These are phyloP conservation scores for Blastobotrys arbuscula DNA, from an alignment of 1,139 yeast genomes.

Conservation along the genomic window DNA sequence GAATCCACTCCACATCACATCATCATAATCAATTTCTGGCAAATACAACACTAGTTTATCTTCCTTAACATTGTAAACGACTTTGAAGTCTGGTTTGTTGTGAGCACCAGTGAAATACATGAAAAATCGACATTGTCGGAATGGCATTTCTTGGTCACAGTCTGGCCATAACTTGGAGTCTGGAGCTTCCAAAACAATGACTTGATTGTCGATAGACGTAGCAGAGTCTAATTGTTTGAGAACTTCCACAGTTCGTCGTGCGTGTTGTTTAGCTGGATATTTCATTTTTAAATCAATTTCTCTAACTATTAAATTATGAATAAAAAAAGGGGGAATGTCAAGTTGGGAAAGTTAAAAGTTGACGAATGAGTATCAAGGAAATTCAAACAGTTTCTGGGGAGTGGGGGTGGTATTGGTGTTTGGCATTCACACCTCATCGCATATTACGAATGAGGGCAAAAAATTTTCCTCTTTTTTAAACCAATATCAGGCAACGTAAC, in stretches of 20 bases:
- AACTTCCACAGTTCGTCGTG: conserved; percentile 39
- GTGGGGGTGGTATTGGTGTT: no score
- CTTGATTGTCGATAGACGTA: conserved; percentile 21
- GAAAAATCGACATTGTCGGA: conserved; percentile 88
- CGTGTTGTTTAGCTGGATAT: conserved; percentile 57
- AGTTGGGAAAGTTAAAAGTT: no score
- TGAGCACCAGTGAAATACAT: conserved; percentile 76
- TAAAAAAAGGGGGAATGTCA: neutral
- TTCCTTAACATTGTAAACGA: conserved; percentile 49
- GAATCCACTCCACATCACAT: conserved; percentile 94
- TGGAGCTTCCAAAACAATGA: conserved; percentile 65
- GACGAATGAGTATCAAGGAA: no score
- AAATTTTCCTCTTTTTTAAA: no score
- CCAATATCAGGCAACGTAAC: no score
- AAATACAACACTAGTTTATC: conserved; percentile 66
- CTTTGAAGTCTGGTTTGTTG: conserved; percentile 63
- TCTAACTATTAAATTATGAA: neutral
- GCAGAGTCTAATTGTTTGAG: conserved; percentile 28
- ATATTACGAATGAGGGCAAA: no score
- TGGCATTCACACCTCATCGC: no score
- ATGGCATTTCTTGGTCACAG: conserved; percentile 71
- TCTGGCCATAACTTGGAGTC: conserved; percentile 58
- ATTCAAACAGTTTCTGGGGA: no score
- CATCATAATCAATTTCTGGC: conserved; percentile 80
- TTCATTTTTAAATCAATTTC: conserved; percentile 28